Conservation (phyloP, 169 alveolate species). For the Amoebophrya sp. region DNA sequence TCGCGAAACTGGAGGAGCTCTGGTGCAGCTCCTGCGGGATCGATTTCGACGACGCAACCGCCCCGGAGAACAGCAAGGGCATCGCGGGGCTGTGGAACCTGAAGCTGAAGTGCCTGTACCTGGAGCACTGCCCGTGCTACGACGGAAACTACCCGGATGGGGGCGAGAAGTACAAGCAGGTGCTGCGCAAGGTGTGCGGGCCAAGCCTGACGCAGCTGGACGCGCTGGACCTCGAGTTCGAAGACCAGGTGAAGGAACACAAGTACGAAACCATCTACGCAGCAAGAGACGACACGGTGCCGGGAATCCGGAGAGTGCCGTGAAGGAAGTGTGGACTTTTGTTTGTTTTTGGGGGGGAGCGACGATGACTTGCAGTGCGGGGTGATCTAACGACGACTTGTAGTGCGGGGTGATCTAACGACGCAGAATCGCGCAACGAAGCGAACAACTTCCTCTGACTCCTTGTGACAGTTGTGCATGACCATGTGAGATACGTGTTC, state of each 20-base stretch:
- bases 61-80: too few species aligned
- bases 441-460: too few species aligned
- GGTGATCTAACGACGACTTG: too few species aligned
- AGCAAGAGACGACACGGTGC: background rate
- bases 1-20: slow-evolving; percentile 33
- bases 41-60: background rate
- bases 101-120: slow-evolving; percentile 1
- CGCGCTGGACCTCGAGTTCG: background rate
- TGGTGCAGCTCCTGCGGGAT: slow-evolving; percentile 25
- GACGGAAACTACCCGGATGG: background rate
- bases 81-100: background rate
- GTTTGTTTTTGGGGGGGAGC: too few species aligned
- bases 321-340: too few species aligned
- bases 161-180: background rate
- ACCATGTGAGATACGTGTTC: too few species aligned
- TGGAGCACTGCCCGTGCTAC: background rate
- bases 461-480: too few species aligned
- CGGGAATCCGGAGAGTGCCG: background rate
- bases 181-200: background rate
- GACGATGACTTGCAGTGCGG: too few species aligned
- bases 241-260: background rate
- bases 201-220: background rate
- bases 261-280: background rate
- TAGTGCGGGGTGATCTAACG: too few species aligned
- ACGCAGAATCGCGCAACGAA: too few species aligned